Evolutionary conservation across 805 yeast species (phyloP).

Genomic region (Millerago galiae): DNA sequence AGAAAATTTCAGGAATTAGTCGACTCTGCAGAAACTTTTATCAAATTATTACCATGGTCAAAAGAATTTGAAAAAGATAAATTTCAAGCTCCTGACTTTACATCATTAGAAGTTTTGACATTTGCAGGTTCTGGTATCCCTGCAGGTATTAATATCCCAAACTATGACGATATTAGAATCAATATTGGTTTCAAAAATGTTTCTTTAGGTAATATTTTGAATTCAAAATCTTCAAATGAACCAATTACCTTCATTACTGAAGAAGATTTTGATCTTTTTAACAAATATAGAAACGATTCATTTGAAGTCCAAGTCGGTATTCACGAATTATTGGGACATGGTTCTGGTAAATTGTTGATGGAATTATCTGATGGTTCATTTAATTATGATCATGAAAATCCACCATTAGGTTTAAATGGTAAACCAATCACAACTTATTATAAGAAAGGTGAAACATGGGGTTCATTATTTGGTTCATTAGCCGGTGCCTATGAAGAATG

Average conservation of each 20-base stretch:
- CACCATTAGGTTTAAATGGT: conserved; percentile 57
- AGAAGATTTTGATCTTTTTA: conserved; percentile 48
- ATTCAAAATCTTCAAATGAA: conserved; percentile 65
- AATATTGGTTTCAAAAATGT: conserved; percentile 85
- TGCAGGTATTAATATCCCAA: conserved; percentile 90
- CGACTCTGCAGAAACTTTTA: conserved; percentile 55
- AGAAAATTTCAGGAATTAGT: conserved; percentile 71
- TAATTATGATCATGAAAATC: conserved; percentile 62
- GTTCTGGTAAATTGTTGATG: conserved; percentile 73
- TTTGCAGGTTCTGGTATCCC: conserved; percentile 90
- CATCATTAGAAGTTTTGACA: conserved; percentile 82
- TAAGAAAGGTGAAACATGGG: conserved; percentile 85
- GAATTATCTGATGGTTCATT: conserved; percentile 55
- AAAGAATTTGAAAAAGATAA: conserved; percentile 68
- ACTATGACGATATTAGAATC: conserved; percentile 83
- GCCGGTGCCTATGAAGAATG: conserved; percentile 92
- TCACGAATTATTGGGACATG: conserved; percentile 88
- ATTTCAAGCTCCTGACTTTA: conserved; percentile 91
- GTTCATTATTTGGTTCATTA: conserved; percentile 70
- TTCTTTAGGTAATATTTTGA: conserved; percentile 78
- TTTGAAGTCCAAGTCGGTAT: conserved; percentile 93
- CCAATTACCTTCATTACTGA: conserved; percentile 60
- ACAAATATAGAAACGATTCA: conserved; percentile 70
- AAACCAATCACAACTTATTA: conserved; percentile 64
- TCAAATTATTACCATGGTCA: conserved; percentile 72